A percentile compares a stretch with the other conserved stretches of the same genome.
Conservation (phyloP, 2,329 filamentous ascomycete genomes). For the Diaporthe sp. region DNA sequence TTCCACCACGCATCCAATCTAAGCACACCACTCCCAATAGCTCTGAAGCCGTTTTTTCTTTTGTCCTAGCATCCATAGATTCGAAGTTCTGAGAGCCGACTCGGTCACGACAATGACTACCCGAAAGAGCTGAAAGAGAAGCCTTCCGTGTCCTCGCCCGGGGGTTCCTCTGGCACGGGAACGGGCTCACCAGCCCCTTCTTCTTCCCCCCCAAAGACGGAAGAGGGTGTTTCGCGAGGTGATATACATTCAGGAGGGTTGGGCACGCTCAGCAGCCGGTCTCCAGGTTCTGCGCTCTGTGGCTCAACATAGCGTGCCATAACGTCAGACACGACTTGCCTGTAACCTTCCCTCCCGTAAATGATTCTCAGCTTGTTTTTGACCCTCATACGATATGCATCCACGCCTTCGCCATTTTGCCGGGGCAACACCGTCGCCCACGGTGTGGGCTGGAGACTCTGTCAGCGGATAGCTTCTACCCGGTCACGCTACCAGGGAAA, state of each 20-base stretch:
- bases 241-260: neutral
- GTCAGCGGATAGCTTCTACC: neutral
- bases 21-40: no score
- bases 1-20: neutral
- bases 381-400: neutral
- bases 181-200: neutral
- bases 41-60: neutral
- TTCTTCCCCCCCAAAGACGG: neutral
- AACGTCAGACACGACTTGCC: accelerated
- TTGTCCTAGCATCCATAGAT: neutral
- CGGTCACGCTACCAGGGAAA: neutral
- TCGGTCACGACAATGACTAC: neutral
- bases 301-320: neutral
- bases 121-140: no score
- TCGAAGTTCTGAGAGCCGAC: neutral
- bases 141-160: neutral
- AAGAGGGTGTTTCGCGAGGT: neutral
- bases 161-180: neutral
- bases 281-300: neutral
- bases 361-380: neutral
- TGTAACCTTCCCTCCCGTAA: neutral
- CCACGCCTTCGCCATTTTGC: accelerated
- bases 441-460: neutral
- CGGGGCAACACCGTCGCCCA: neutral
- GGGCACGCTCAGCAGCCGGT: neutral